phyloP scores from a whole-genome alignment of 1,284 basidiomycete genomes.

The Schizophyllum commune region DNA sequence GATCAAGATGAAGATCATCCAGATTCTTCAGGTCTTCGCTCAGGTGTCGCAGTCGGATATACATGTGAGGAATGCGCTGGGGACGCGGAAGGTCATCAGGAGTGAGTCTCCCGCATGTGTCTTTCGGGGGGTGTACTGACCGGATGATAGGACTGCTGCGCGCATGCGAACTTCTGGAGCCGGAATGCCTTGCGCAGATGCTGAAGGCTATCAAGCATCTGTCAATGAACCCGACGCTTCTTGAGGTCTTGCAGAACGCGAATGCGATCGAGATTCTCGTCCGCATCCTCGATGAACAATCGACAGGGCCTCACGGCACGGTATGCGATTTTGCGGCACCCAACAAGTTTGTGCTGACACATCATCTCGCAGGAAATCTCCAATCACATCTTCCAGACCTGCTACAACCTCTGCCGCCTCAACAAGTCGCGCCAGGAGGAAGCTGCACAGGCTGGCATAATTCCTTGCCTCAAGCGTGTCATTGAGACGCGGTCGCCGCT shows the following conservation, averaged over 20 bases:
- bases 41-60: constrained; percentile 93
- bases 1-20: constrained; percentile 84
- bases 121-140: neutral
- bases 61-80: constrained; percentile 86
- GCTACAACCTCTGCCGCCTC: constrained; percentile 90
- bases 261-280: constrained; percentile 91
- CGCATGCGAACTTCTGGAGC: constrained; percentile 77
- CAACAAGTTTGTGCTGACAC: neutral
- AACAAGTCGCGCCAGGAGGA: constrained; percentile 95
- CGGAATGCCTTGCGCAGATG: constrained; percentile 80
- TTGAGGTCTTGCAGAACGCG: constrained; percentile 93
- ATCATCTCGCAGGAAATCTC: constrained; percentile 69
- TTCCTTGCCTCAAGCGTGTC: constrained; percentile 84
- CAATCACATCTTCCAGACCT: constrained; percentile 90
- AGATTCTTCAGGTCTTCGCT: constrained; percentile 88
- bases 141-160: constrained; percentile 62
- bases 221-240: constrained; percentile 84
- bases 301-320: constrained; percentile 72
- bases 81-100: constrained; percentile 82
- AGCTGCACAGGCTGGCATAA: constrained; percentile 90
- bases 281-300: constrained; percentile 75
- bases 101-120: constrained; percentile 45
- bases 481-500: constrained; percentile 84
- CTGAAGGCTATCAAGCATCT: constrained; percentile 95
- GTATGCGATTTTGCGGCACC: constrained; percentile 36